Conservation (phyloP, 495 filamentous ascomycete species). For the Annulohypoxylon bovei region DNA sequence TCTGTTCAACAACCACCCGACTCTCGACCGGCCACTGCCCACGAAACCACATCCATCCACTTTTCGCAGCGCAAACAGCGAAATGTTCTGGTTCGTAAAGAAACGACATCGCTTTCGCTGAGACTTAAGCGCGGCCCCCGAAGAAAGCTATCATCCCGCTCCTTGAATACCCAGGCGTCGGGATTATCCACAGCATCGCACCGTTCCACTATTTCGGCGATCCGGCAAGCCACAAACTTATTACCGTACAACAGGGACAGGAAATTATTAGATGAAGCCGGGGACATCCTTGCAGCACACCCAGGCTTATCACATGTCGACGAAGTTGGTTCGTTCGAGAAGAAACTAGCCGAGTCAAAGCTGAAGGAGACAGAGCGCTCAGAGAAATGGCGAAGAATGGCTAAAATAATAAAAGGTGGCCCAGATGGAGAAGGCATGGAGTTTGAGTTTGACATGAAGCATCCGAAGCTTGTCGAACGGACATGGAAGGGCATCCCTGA, state of each 20-base stretch:
- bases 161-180: slow-evolving; percentile 61
- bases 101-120: slow-evolving; percentile 50
- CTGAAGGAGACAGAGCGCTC: slow-evolving; percentile 84
- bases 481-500: slow-evolving; percentile 99
- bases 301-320: slow-evolving; percentile 69
- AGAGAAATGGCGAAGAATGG: slow-evolving; percentile 99
- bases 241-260: slow-evolving; percentile 81
- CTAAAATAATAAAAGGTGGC: slow-evolving; percentile 67
- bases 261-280: slow-evolving; percentile 82
- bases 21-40: slow-evolving; percentile 49
- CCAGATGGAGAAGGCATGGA: slow-evolving; percentile 79
- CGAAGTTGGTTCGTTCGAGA: slow-evolving; percentile 69
- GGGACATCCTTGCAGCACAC: slow-evolving; percentile 87
- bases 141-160: slow-evolving; percentile 63
- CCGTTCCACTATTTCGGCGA: slow-evolving; percentile 63
- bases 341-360: slow-evolving; percentile 66
- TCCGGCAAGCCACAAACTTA: slow-evolving; percentile 74
- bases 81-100: slow-evolving; percentile 54
- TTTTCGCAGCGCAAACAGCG: slow-evolving; percentile 50
- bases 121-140: slow-evolving; percentile 51
- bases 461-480: slow-evolving; percentile 86
- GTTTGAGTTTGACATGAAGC: slow-evolving; percentile 87
- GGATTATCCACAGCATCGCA: slow-evolving; percentile 63
- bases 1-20: slow-evolving; percentile 54
- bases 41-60: slow-evolving; percentile 44